Conservation (phyloP, 2,329 filamentous ascomycete genomes). For the Stagonosporopsis chrysanthemi region DNA sequence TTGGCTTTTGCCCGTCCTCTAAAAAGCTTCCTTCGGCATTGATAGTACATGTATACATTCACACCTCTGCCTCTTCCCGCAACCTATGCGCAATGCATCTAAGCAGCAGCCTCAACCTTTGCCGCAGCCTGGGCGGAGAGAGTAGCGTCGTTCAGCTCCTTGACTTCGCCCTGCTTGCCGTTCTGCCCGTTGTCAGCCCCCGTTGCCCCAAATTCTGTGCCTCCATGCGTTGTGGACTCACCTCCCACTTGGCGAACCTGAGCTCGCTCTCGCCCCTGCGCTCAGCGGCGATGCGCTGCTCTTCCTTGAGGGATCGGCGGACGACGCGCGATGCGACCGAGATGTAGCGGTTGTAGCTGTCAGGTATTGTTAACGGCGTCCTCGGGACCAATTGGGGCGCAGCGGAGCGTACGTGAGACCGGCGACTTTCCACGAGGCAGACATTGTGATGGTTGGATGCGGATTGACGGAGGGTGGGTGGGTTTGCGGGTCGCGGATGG, state of each 20-base stretch:
- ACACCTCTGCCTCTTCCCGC: slow-evolving; percentile 23
- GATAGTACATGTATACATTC: slow-evolving; percentile 51
- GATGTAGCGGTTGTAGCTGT: slow-evolving; percentile 99
- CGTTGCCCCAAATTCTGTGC: slow-evolving; percentile 35
- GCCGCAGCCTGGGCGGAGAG: slow-evolving; percentile 59
- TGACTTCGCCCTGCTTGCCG: slow-evolving; percentile 91
- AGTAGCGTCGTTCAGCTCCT: slow-evolving; percentile 68
- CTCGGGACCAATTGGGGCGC: slow-evolving; percentile 20
- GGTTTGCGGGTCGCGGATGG: slow-evolving; percentile 33
- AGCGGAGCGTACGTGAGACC: slow-evolving; percentile 81
- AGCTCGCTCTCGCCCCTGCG: slow-evolving; percentile 89
- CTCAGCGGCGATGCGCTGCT: slow-evolving; percentile 85
- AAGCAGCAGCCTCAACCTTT: slow-evolving; percentile 44
- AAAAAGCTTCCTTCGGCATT: slow-evolving; percentile 30
- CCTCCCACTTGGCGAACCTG: slow-evolving; percentile 93
- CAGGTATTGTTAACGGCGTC: slow-evolving; percentile 32
- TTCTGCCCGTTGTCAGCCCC: slow-evolving; percentile 66
- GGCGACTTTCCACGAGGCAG: slow-evolving; percentile 97
- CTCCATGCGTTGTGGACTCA: slow-evolving; percentile 60
- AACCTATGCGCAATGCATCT: slow-evolving; percentile 8
- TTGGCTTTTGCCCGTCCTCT: slow-evolving; percentile 34
- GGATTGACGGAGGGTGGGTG: slow-evolving; percentile 35
- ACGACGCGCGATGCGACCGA: slow-evolving; percentile 92
- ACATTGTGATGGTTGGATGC: slow-evolving; percentile 72
- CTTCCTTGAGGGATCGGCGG: slow-evolving; percentile 96